Conservation (phyloP, 2,329 filamentous ascomycete genomes). For the Phaeoacremonium minimum region DNA sequence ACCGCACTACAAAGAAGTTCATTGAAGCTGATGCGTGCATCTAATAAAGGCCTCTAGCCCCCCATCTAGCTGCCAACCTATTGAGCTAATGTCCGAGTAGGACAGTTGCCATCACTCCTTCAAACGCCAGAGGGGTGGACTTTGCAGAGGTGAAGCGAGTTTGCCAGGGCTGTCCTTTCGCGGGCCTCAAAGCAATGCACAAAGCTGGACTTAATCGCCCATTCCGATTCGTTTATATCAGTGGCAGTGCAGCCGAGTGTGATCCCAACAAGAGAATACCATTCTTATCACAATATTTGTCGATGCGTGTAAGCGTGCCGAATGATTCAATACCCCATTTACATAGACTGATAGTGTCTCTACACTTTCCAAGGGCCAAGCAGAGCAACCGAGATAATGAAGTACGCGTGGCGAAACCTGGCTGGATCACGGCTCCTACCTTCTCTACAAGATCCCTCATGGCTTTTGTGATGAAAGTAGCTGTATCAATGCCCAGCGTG, state of each 20-base stretch:
- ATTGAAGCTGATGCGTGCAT: conserved; percentile 36
- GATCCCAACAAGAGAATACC: conserved; percentile 1
- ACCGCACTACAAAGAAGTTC: conserved; percentile 31
- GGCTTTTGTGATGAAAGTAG: conserved; percentile 19
- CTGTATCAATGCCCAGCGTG: conserved; percentile 12
- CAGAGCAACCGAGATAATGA: conserved; percentile 35
- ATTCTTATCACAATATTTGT: not conserved
- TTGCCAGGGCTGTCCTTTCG: conserved; percentile 16
- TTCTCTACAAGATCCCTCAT: not conserved
- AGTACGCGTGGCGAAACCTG: conserved; percentile 33
- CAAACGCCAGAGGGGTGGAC: conserved; percentile 10
- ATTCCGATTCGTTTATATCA: conserved; percentile 22
- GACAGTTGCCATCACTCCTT: conserved; percentile 20
- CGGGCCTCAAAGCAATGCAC: conserved; percentile 18
- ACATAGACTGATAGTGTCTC: too few relatives aligned
- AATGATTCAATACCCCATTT: not conserved
- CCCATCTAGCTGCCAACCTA: too few relatives aligned
- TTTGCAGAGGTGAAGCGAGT: conserved; percentile 15
- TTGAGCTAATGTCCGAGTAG: too few relatives aligned
- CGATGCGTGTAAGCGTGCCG: conserved; percentile 4
- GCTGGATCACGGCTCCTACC: conserved; percentile 30
- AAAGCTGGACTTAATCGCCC: conserved; percentile 14
- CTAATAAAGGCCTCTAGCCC: too few relatives aligned
- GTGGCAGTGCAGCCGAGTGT: not conserved
- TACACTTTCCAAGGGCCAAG: conserved; percentile 46